Percentiles rank a stretch among this genome's conserved stretches.
phyloP scores from a whole-genome alignment of 192 early-diverging fungal genomes.

The Backusella psychrophila region DNA sequence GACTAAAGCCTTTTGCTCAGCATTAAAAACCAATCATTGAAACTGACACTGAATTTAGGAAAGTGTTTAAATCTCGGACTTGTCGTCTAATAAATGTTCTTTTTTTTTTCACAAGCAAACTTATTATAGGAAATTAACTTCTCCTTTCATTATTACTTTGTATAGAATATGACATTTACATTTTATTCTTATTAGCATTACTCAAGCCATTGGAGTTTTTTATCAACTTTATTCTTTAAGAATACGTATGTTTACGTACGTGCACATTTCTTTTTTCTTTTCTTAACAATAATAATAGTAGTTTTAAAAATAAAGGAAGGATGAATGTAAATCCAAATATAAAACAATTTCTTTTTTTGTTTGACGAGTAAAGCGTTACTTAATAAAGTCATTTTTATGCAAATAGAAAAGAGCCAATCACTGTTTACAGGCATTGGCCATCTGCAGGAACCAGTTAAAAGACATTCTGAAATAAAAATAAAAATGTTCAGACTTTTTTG shows the following conservation, averaged over 20 bases:
- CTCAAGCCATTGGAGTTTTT: neutral
- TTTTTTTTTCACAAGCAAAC: neutral
- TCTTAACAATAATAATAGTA: too few species aligned
- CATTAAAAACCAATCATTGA: neutral
- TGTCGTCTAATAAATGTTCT: neutral
- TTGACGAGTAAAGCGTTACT: neutral
- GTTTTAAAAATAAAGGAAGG: neutral
- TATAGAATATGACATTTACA: neutral
- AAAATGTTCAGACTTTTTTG: neutral
- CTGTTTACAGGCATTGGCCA: conserved; percentile 9
- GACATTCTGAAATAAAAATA: neutral
- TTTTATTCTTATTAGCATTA: neutral
- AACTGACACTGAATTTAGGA: neutral
- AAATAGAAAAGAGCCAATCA: conserved; percentile 1
- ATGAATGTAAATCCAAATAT: neutral
- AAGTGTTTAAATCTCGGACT: neutral
- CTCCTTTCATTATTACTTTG: neutral
- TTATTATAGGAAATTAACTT: neutral
- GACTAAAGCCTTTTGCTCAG: neutral
- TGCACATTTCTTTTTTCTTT: too few species aligned
- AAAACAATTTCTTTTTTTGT: neutral
- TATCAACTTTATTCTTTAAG: neutral
- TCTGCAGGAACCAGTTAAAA: conserved; percentile 3
- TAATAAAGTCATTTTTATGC: conserved; percentile 2
- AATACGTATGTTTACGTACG: too few species aligned